Evolutionary conservation across 202 grass and related monocot genomes (phyloP).

Genomic region (Cymbopogon flexuosus): DNA sequence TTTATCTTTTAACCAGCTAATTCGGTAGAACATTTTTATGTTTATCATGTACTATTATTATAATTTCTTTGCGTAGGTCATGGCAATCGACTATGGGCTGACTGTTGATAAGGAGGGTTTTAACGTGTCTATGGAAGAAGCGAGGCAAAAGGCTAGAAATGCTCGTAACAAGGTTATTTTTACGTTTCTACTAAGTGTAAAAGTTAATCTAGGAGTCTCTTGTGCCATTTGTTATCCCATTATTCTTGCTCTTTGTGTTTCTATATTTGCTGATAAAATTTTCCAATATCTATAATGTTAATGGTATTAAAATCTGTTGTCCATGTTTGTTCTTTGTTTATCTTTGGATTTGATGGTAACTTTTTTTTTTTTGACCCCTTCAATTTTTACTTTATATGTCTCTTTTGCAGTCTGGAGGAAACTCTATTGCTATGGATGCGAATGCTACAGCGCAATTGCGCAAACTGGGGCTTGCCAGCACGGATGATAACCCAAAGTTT

Average conservation of each 20-base stretch:
- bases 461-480: conserved; percentile 57
- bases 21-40: background rate
- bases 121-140: conserved; percentile 82
- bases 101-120: conserved; percentile 84
- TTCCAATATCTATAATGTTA: background rate
- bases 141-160: conserved; percentile 84
- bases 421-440: conserved; percentile 80
- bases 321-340: background rate
- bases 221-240: background rate
- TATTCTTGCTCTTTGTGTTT: background rate
- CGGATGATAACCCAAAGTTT: conserved; percentile 88
- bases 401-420: conserved; percentile 49
- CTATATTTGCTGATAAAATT: background rate
- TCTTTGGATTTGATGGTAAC: background rate
- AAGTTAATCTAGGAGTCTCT: conserved; percentile 11
- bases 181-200: background rate
- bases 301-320: background rate
- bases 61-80: conserved; percentile 54
- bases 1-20: conserved; percentile 17
- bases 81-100: conserved; percentile 79
- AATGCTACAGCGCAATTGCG: conserved; percentile 74
- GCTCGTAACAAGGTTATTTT: conserved; percentile 72
- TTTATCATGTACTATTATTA: conserved; percentile 15
- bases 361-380: background rate
- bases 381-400: background rate